phyloP scores from a whole-genome alignment of 2,329 filamentous ascomycete genomes.

The Decorospora gaudefroyi region DNA sequence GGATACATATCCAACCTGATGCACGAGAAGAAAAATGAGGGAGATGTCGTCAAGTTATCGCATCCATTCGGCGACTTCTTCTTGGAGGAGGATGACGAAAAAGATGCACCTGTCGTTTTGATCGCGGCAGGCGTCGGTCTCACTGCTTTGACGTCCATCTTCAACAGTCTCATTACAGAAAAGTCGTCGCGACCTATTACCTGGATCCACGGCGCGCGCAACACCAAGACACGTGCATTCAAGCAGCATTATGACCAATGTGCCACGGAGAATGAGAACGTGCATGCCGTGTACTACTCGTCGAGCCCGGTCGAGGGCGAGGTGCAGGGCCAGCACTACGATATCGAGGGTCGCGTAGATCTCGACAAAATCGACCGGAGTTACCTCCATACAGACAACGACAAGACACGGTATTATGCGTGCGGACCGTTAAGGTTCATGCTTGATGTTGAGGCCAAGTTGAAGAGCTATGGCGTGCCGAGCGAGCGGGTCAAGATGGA shows the following conservation, averaged over 20 bases:
- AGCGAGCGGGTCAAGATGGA: conserved; percentile 67
- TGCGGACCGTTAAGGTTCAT: conserved; percentile 75
- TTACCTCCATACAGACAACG: conserved; percentile 61
- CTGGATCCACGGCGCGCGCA: conserved; percentile 66
- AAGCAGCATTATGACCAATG: conserved; percentile 54
- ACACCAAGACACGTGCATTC: conserved; percentile 61
- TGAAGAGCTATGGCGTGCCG: conserved; percentile 62
- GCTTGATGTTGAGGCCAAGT: conserved; percentile 59
- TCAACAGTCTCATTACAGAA: conserved; percentile 57
- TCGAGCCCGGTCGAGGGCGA: conserved; percentile 54
- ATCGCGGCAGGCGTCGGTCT: conserved; percentile 71
- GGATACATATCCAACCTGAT: conserved; percentile 73
- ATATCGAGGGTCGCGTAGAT: conserved; percentile 63
- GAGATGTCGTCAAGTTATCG: conserved; percentile 66
- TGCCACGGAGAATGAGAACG: conserved; percentile 52
- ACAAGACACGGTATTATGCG: conserved; percentile 67
- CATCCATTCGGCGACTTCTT: conserved; percentile 68
- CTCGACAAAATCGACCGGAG: conserved; percentile 60
- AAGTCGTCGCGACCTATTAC: conserved; percentile 56
- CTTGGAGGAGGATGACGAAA: conserved; percentile 56
- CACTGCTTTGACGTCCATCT: conserved; percentile 68
- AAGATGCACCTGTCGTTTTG: conserved; percentile 62
- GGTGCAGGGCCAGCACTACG: conserved; percentile 60
- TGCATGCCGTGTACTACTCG: conserved; percentile 63
- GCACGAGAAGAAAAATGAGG: conserved; percentile 64